Base-by-base conservation (phyloP, 1,284 basidiomycete species). In the Tremellales sp. region DNA sequence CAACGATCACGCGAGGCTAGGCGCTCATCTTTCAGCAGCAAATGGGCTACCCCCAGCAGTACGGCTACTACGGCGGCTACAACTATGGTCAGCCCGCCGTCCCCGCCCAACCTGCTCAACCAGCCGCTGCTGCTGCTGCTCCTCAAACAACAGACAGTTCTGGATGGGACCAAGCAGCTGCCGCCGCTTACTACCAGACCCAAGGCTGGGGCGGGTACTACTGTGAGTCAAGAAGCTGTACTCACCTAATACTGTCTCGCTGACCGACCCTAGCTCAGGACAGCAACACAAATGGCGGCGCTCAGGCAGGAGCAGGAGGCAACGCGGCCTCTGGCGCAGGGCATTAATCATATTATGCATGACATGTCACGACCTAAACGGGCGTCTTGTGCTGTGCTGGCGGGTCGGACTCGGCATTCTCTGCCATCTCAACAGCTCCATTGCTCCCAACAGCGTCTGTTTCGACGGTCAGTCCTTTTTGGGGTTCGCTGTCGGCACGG, bases 11-110 rank as follows among this genome's bases (percentile, higher is more conserved):
- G n/a, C n/a, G n/a, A n/a, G n/a, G n/a, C n/a, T n/a, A n/a, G n/a
- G n/a, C n/a, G n/a, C n/a, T n/a, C n/a, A n/a, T n/a, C n/a, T n/a
- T n/a, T 48, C 54, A 57, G 40, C 44, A 43, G 19, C 54, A 56
- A 49, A 61, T 64, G 54, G 59, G 62, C 24, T 58, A 61, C 51
- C 52, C 54, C 11, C 58, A 61, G 48, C 56, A 58, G 47, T 65
- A 69, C 60, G 57, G 58, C 51, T 68, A 70, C 51, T 75, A 73
- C 51, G 59, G 61, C 10, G 58, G 61, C 12, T 75, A 73, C 60
- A 61, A 59, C 12, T 72, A 68, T 49, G 56, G 57, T 35, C 62
- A 63, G 37, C 54, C 55, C 15, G 64, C 62, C 46, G 60, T 69
- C 7, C 65, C 67, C 2, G 68, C 70, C 29, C 67, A 70, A 47